Percentiles rank a stretch among this genome's conserved stretches.
Conservation (phyloP, 805 yeast species). For the Ogataea glucozyma region DNA sequence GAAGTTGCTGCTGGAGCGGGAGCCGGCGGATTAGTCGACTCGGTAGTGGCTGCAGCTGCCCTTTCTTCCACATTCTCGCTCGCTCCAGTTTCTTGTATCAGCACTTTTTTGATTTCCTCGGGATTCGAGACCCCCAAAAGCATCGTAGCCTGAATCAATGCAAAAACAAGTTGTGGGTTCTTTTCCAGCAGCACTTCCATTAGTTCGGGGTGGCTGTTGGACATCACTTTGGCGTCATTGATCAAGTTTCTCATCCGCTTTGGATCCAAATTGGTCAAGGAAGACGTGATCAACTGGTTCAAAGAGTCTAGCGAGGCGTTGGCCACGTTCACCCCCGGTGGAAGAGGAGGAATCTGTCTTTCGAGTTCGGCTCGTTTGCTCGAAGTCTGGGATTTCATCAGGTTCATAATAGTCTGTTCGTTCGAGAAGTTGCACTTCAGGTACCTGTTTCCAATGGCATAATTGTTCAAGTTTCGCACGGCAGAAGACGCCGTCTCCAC, state of each 20-base stretch:
- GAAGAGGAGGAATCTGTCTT: conserved; percentile 49
- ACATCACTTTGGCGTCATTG: conserved; percentile 60
- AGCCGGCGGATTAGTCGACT: background rate
- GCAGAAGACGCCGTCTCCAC: conserved; percentile 88
- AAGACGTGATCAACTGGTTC: conserved; percentile 45
- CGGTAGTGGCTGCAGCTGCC: conserved; percentile 3
- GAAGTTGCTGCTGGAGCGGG: conserved; percentile 1
- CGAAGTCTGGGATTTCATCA: conserved; percentile 18
- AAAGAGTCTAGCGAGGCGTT: conserved; percentile 34
- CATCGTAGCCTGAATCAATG: conserved; percentile 72
- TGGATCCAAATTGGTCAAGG: conserved; percentile 49
- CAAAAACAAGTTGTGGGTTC: conserved; percentile 82
- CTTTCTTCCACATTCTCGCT: too few relatives aligned
- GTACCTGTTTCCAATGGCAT: conserved; percentile 67
- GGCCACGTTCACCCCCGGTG: conserved; percentile 50
- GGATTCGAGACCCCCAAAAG: conserved; percentile 35
- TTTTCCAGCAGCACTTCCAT: conserved; percentile 61
- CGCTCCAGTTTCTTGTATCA: conserved; percentile 14
- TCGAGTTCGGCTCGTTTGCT: conserved; percentile 24
- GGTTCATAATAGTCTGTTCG: conserved; percentile 40
- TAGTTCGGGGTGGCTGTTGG: conserved; percentile 54
- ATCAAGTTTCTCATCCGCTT: conserved; percentile 49
- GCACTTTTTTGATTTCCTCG: conserved; percentile 25
- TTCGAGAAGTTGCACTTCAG: conserved; percentile 75
- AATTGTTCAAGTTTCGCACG: conserved; percentile 81